A percentile compares a stretch with the other conserved stretches of the same genome.
Conservation (phyloP, 768 basidiomycete genomes). For the Leccinum subtestaceum region DNA sequence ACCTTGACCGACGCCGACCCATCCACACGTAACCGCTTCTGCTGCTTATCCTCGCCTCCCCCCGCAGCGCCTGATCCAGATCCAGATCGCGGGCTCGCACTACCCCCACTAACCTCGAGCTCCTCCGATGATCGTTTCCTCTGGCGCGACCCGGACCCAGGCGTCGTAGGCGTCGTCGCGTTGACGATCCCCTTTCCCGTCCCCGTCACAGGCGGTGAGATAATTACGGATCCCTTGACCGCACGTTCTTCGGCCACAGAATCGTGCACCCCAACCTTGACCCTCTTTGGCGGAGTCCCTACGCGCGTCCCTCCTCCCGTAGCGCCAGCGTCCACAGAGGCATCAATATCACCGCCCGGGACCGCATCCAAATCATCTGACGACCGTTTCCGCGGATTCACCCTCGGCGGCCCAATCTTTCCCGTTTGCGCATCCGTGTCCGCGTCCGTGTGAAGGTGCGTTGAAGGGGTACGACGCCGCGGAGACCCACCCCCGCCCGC, state of each 20-base stretch:
- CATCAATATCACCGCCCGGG: not conserved
- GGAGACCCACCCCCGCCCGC: not conserved
- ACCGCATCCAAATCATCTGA: slow-evolving; percentile 35
- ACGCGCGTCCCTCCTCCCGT: slow-evolving; percentile 9
- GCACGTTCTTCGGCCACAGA: slow-evolving; percentile 9
- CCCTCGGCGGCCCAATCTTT: slow-evolving; percentile 12
- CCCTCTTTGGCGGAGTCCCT: slow-evolving; percentile 43
- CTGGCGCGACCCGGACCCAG: slow-evolving; percentile 22
- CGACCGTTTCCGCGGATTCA: slow-evolving; percentile 34
- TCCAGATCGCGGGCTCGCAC: slow-evolving; percentile 8
- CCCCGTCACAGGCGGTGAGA: not conserved
- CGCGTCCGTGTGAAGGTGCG: not conserved
- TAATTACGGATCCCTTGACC: not conserved
- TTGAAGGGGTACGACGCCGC: slow-evolving; percentile 3
- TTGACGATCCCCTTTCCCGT: slow-evolving; percentile 5
- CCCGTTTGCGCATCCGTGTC: not conserved
- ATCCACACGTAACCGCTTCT: slow-evolving; percentile 32
- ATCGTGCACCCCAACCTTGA: slow-evolving; percentile 22
- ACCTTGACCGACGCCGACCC: slow-evolving; percentile 12
- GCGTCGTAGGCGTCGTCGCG: slow-evolving; percentile 1
- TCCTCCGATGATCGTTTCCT: slow-evolving; percentile 53
- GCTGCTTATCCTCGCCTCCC: slow-evolving; percentile 19
- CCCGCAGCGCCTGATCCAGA: not conserved
- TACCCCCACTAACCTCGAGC: slow-evolving; percentile 30
- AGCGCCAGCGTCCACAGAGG: not conserved